Percentiles rank a stretch among this genome's conserved stretches.
Evolutionary conservation across 2,329 filamentous ascomycete species (phyloP).

Genomic region (Clonostachys solani): DNA sequence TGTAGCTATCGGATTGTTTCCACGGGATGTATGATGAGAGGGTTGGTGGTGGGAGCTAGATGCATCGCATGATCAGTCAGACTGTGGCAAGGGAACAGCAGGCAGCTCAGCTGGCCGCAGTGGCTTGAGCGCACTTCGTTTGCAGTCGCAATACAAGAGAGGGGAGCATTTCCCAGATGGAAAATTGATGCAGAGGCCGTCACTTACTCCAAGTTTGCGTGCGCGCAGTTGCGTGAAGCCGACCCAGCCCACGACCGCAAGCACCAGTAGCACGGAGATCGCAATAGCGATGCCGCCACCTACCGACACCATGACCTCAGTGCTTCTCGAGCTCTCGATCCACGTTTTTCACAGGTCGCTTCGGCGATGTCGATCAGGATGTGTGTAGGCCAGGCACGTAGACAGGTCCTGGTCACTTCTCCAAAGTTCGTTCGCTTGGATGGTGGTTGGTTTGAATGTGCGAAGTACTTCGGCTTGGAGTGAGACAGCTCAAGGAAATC

Average conservation of each 20-base stretch:
- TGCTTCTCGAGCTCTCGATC: too few relatives aligned
- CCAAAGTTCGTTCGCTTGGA: too few relatives aligned
- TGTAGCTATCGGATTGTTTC: constrained; percentile 41
- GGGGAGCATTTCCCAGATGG: not conserved
- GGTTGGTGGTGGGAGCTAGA: constrained; percentile 64
- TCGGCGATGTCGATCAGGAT: too few relatives aligned
- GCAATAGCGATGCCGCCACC: constrained; percentile 70
- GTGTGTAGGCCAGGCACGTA: too few relatives aligned
- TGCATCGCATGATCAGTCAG: not conserved
- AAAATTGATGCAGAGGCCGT: not conserved
- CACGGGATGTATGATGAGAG: constrained; percentile 71
- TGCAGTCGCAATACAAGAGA: not conserved
- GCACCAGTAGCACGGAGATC: constrained; percentile 57
- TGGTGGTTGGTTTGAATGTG: too few relatives aligned
- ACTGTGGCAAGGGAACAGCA: not conserved
- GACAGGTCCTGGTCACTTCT: too few relatives aligned
- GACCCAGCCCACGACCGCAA: constrained; percentile 60
- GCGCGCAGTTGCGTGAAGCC: constrained; percentile 70
- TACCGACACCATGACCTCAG: constrained; percentile 44
- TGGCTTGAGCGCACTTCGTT: too few relatives aligned
- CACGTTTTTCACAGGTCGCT: too few relatives aligned
- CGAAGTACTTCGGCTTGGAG: too few relatives aligned
- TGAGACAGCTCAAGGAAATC: too few relatives aligned
- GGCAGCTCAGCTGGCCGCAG: too few relatives aligned
- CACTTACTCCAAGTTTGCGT: constrained; percentile 63